Evolutionary conservation across 345 rosid species (phyloP).

Genomic region (Heritiera littoralis): DNA sequence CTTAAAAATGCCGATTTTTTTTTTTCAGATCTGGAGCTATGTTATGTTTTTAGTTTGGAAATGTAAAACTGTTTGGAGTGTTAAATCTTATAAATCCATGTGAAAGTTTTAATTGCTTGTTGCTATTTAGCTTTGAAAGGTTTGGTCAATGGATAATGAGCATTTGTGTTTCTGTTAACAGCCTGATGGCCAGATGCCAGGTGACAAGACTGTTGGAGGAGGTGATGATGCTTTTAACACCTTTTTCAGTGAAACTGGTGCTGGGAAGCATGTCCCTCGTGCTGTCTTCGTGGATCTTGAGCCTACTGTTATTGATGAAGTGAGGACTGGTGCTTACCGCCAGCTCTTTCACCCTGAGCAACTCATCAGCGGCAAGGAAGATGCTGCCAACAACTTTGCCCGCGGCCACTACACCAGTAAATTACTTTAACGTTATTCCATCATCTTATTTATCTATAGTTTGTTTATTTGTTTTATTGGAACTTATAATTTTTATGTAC

Average conservation of each 20-base stretch:
- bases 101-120: not conserved
- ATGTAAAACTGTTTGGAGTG: not conserved
- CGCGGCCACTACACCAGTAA: conserved; percentile 82
- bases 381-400: conserved; percentile 82
- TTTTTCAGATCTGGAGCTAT: not conserved
- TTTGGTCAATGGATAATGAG: not conserved
- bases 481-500: not conserved
- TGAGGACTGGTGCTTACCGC: conserved; percentile 50
- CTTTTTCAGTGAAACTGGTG: conserved; percentile 79
- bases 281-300: conserved; percentile 79
- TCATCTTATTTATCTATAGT: not conserved
- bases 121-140: not conserved
- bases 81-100: not conserved
- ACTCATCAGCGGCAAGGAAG: conserved; percentile 78
- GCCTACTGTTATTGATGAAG: conserved; percentile 74
- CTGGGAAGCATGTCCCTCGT: conserved; percentile 79
- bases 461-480: not conserved
- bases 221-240: conserved; percentile 85
- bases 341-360: conserved; percentile 57
- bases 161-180: conserved; percentile 17
- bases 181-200: conserved; percentile 86
- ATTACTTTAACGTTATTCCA: not conserved
- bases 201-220: conserved; percentile 73
- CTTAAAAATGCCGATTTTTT: not conserved
- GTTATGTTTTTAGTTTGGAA: not conserved